phyloP scores from a whole-genome alignment of 192 early-diverging fungal genomes.

The Backusella macrospora region DNA sequence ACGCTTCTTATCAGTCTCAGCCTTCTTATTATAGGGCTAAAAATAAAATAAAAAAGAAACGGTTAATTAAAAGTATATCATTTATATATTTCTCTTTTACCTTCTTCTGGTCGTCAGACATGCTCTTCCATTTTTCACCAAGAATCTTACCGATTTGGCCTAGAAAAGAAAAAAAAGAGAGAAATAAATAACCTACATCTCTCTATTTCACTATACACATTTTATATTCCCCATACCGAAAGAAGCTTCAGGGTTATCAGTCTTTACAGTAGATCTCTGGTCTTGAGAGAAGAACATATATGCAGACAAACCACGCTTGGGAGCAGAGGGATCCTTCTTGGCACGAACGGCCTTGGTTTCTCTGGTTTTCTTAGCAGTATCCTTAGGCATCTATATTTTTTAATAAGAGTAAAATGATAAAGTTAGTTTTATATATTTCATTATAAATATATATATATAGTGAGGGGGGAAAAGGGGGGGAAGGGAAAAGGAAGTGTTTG shows the following conservation, averaged over 20 bases:
- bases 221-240: conserved; percentile 52
- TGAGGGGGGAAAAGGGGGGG: not conserved
- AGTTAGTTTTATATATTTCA: not conserved
- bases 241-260: conserved; percentile 74
- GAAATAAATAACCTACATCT: not conserved
- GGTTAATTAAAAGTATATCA: not conserved
- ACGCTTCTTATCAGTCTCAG: conserved; percentile 45
- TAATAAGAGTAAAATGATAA: not conserved
- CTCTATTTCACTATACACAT: not conserved
- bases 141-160: conserved; percentile 47
- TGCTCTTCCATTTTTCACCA: conserved; percentile 48
- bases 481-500: not conserved
- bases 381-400: conserved; percentile 5
- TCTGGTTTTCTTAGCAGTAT: not conserved
- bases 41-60: not conserved
- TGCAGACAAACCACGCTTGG: conserved; percentile 90
- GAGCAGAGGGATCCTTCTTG: conserved; percentile 89
- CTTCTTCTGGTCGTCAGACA: conserved; percentile 43
- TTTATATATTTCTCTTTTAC: conserved; percentile 23
- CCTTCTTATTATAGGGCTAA: conserved; percentile 37
- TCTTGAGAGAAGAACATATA: conserved; percentile 92
- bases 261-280: conserved; percentile 75
- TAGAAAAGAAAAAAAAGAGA: not conserved
- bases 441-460: not conserved
- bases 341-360: conserved; percentile 32